Percentiles rank a stretch among this genome's conserved stretches.
Evolutionary conservation across 176 grass and related monocot species (phyloP).

Genomic region (Aechmea fasciata): DNA sequence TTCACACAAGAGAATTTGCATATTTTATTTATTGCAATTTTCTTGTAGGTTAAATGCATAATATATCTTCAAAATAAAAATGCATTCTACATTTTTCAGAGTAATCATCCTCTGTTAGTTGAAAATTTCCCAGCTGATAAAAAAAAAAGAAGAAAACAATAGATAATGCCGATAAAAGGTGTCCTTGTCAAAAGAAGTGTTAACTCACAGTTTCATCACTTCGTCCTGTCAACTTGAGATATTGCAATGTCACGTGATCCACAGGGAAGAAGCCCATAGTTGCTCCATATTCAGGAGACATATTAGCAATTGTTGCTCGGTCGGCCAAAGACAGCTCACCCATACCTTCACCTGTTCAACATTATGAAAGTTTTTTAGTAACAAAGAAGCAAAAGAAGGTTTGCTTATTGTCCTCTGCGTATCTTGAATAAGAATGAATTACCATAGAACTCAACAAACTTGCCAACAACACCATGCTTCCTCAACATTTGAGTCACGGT

Average conservation of each 20-base stretch:
- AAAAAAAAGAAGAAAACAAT: not conserved
- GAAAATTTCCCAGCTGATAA: not conserved
- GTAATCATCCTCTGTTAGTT: too few relatives aligned
- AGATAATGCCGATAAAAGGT: not conserved
- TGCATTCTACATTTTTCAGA: too few relatives aligned
- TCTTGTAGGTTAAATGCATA: too few relatives aligned
- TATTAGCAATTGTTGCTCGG: conserved; percentile 38
- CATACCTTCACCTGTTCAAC: conserved; percentile 17
- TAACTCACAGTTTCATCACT: conserved; percentile 20
- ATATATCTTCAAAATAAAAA: too few relatives aligned
- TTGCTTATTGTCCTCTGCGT: not conserved
- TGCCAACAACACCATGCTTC: conserved; percentile 31
- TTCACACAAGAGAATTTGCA: too few relatives aligned
- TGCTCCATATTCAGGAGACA: conserved; percentile 36
- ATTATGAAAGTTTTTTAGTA: not conserved
- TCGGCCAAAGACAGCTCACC: conserved; percentile 21
- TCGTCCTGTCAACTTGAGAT: conserved; percentile 19
- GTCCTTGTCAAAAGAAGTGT: not conserved
- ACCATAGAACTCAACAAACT: conserved; percentile 47
- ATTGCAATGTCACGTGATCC: conserved; percentile 23
- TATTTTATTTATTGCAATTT: too few relatives aligned
- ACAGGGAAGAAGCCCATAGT: conserved; percentile 35
- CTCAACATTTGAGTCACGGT: conserved; percentile 37
- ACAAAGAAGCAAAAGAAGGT: conserved; percentile 6
- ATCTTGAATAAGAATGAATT: conserved; percentile 3